Evolutionary conservation across 352 stramenopile genomes (phyloP), one percentile per base, ranked within the genome.

Genomic region (Globisporangium perplexum): DNA sequence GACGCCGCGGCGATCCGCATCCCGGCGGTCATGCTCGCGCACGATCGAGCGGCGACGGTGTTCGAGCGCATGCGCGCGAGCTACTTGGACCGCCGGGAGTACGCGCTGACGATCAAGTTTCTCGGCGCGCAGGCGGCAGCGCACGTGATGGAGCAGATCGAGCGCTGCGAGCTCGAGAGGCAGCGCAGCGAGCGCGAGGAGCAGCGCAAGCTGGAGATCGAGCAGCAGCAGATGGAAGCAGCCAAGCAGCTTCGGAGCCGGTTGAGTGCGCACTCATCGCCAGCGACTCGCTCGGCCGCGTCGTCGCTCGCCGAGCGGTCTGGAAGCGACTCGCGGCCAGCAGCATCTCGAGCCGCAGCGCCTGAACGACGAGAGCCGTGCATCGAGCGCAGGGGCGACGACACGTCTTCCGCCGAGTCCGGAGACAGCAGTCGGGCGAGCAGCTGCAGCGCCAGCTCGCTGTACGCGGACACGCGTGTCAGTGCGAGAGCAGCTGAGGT

Each of bases 11-110:
- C 47, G 5, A 69, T 86, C 47, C 60, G 48, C 3, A 84, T 90
- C 44, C 77, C 82, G 8, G 76, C 68, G 0, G 59, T 90, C 56
- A 90, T 93, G 77, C 31, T 88, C 28, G 65, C 77, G 20, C 68
- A 69, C 47, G 50, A 42, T 7, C 69, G 78, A 7, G 74, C 79
- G 0, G 63, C 57, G 11, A 35, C 63, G 4, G 60, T 90, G 23
- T 84, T 88, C 43, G 69, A 86, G 33, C 66, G 78, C 31, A 62
- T 86, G 12, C 74, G 75, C 1, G 61, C 74, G 17, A 66, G 71
- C 31, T 71, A 69, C 42, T 50, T 88, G n/a, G 71, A 84, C 33
- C 66, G 57, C 3, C 60, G 43, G 20, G 65, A 83, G 20, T 62
- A 74, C 17, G 50, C 22, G 2, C 48, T 88, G 28, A 80, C 72